phyloP scores from a whole-genome alignment of 2,329 filamentous ascomycete species.

The Alternaria alternata region DNA sequence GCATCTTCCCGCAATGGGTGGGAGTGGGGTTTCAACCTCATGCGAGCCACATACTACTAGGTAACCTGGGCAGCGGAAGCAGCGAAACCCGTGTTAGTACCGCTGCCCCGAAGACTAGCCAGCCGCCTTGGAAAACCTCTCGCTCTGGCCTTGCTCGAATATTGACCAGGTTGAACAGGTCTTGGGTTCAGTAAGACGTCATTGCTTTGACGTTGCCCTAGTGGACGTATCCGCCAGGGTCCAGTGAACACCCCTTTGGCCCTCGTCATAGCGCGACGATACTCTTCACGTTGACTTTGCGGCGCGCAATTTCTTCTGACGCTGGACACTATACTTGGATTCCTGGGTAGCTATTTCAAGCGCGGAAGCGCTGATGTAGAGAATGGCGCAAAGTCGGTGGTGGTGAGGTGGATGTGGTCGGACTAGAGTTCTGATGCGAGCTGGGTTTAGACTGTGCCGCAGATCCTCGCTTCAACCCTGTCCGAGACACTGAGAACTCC shows the following conservation, averaged over 20 bases:
- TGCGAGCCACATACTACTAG: constrained; percentile 38
- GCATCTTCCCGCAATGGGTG: constrained; percentile 39
- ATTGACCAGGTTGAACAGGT: constrained; percentile 1
- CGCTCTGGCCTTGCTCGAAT: constrained; percentile 18
- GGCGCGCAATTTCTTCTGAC: constrained; percentile 24
- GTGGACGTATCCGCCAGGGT: background rate
- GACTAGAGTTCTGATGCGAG: constrained; percentile 41
- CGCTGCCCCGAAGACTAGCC: constrained; percentile 19
- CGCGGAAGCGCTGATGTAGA: constrained; percentile 24
- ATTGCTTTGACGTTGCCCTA: constrained; percentile 9
- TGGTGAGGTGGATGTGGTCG: constrained; percentile 35
- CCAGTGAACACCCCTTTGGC: background rate
- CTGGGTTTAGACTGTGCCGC: constrained; percentile 40
- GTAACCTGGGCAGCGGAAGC: constrained; percentile 42
- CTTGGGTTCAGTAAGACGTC: constrained; percentile 14
- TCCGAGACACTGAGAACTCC: constrained; percentile 35
- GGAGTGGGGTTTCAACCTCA: constrained; percentile 49
- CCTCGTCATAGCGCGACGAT: background rate
- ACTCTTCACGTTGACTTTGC: constrained; percentile 13
- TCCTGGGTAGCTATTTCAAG: constrained; percentile 22
- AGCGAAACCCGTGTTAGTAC: constrained; percentile 43
- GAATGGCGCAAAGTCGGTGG: constrained; percentile 23
- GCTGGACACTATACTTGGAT: constrained; percentile 26
- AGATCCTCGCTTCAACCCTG: constrained; percentile 39
- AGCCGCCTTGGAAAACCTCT: constrained; percentile 28